phyloP scores from a whole-genome alignment of 768 basidiomycete genomes.

The Pleurotus eryngii region DNA sequence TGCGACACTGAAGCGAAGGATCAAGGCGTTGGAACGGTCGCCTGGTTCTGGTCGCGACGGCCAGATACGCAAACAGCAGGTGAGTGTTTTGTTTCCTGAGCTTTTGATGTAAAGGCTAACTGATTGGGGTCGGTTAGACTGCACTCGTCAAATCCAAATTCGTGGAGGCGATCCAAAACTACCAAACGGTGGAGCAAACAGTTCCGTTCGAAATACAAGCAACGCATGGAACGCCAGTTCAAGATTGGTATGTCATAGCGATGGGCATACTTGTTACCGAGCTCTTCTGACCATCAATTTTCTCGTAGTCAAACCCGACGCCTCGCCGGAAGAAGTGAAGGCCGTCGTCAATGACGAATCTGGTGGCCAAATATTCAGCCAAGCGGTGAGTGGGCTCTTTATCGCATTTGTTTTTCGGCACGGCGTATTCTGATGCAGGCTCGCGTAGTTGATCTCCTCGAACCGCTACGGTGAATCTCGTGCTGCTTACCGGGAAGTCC shows the following conservation, averaged over 20 bases:
- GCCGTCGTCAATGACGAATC: conserved; percentile 85
- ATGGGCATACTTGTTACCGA: neutral
- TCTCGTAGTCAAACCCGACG: conserved; percentile 81
- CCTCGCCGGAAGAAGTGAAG: conserved; percentile 82
- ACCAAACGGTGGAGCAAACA: conserved; percentile 82
- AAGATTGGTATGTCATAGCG: conserved; percentile 61
- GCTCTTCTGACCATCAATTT: neutral
- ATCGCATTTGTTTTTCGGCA: neutral
- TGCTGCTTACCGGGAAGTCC: conserved; percentile 94
- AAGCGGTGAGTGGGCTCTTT: conserved; percentile 54
- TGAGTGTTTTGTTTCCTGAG: conserved; percentile 19
- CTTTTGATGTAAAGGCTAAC: neutral
- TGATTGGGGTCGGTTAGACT: conserved; percentile 33
- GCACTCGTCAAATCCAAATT: conserved; percentile 73
- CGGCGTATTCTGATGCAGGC: neutral
- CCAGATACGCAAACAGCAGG: conserved; percentile 78
- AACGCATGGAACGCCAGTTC: conserved; percentile 82
- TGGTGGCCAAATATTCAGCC: conserved; percentile 85
- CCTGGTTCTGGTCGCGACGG: conserved; percentile 65
- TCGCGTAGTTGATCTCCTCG: conserved; percentile 73
- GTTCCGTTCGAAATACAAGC: conserved; percentile 74
- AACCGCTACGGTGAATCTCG: conserved; percentile 89
- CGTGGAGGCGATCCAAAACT: conserved; percentile 81
- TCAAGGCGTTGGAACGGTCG: conserved; percentile 69
- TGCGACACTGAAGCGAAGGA: conserved; percentile 62